These are phyloP conservation scores for Rhodocollybia butyracea DNA, from an alignment of 768 basidiomycete genomes.

Conservation along the genomic window DNA sequence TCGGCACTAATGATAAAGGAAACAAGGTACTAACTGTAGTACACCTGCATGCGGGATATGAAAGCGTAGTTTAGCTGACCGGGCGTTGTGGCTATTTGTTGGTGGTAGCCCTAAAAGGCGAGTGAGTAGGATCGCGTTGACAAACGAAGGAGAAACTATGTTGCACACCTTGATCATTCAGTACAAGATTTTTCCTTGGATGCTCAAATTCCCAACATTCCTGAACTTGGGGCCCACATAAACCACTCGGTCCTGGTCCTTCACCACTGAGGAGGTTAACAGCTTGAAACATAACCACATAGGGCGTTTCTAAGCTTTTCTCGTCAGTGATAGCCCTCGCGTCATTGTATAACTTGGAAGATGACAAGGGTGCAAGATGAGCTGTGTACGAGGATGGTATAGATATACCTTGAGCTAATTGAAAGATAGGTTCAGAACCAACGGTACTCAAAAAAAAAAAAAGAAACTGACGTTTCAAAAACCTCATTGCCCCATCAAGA, in stretches of 20 bases:
- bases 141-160: conserved; percentile 5
- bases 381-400: conserved; percentile 97
- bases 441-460: neutral
- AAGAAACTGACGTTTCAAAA: conserved; percentile 76
- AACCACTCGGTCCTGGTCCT: conserved; percentile 52
- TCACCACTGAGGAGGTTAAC: conserved; percentile 86
- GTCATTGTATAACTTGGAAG: conserved; percentile 88
- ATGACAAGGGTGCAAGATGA: conserved; percentile 90
- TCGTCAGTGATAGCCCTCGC: conserved; percentile 62
- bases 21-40: conserved; percentile 50
- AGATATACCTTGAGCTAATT: conserved; percentile 83
- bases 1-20: neutral
- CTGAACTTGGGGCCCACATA: conserved; percentile 82
- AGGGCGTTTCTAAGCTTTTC: conserved; percentile 88
- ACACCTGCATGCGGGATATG: conserved; percentile 93
- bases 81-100: conserved; percentile 95
- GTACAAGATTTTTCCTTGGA: conserved; percentile 74
- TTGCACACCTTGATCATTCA: conserved; percentile 66
- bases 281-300: conserved; percentile 98
- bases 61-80: conserved; percentile 83
- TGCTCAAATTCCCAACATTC: conserved; percentile 99
- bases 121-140: neutral
- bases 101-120: conserved; percentile 70
- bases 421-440: neutral
- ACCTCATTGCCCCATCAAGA: conserved; percentile 91